Percentiles rank a stretch among this genome's conserved stretches.
Evolutionary conservation across 2,329 filamentous ascomycete species (phyloP).

Genomic region (Cytospora schulzeri): DNA sequence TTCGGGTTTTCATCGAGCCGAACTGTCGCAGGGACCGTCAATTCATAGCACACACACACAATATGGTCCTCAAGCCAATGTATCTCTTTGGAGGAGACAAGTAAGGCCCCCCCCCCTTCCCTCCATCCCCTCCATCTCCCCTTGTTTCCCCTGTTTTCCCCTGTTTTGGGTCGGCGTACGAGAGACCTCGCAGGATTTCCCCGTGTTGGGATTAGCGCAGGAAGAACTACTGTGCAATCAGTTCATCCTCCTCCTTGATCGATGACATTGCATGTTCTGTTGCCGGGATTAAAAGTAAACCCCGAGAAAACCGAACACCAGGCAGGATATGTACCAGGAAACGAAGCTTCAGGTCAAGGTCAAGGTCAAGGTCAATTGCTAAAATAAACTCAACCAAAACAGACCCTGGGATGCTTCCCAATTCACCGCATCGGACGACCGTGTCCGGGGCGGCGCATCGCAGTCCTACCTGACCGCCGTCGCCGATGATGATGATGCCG

Average conservation of each 20-base stretch:
- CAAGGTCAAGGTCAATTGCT: no score
- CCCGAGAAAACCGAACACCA: no score
- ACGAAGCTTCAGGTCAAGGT: no score
- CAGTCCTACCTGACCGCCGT: constrained; percentile 48
- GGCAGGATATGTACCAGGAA: no score
- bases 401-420: constrained; percentile 26
- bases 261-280: no score
- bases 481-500: not conserved
- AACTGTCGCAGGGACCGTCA: constrained; percentile 6
- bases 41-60: no score
- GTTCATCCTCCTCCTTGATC: no score
- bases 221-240: not conserved
- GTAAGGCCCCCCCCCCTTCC: constrained; percentile 11
- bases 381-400: not conserved
- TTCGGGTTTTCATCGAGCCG: not conserved
- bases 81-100: constrained; percentile 29
- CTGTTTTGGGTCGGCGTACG: not conserved
- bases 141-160: not conserved
- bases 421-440: constrained; percentile 74
- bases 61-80: not conserved
- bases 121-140: not conserved
- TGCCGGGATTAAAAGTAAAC: no score
- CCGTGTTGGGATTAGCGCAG: not conserved
- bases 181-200: not conserved
- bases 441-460: constrained; percentile 74